Percentiles rank a stretch among this genome's conserved stretches.
phyloP scores from a whole-genome alignment of 1,284 basidiomycete genomes.

The Ustilago curta region DNA sequence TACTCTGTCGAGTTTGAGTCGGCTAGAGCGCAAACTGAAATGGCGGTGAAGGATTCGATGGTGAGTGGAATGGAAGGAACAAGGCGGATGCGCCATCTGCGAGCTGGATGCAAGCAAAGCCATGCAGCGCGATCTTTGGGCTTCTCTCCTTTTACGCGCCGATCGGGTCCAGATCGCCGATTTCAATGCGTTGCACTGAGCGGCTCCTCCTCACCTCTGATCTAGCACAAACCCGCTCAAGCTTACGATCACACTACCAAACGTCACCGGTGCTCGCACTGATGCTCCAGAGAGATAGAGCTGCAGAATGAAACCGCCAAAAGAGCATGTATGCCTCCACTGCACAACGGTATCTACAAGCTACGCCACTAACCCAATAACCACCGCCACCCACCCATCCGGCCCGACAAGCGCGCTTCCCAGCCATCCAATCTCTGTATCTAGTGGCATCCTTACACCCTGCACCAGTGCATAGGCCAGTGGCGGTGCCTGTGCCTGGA shows the following conservation, averaged over 20 bases:
- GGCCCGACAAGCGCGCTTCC: constrained; percentile 88
- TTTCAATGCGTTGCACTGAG: neutral
- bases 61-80: neutral
- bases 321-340: neutral
- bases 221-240: too few species aligned
- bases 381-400: constrained; percentile 80
- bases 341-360: neutral
- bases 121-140: constrained; percentile 19
- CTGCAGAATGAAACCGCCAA: neutral
- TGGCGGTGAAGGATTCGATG: neutral
- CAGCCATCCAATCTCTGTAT: constrained; percentile 91
- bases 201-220: too few species aligned
- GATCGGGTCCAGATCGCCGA: constrained; percentile 17
- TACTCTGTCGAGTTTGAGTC: neutral
- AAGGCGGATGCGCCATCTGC: neutral
- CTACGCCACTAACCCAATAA: constrained; percentile 34
- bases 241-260: neutral
- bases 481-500: constrained; percentile 56
- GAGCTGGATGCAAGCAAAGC: constrained; percentile 16
- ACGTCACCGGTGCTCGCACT: too few species aligned
- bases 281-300: too few species aligned
- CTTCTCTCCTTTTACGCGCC: neutral
- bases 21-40: neutral
- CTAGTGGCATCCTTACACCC: constrained; percentile 85
- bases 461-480: constrained; percentile 78